A percentile compares a stretch with the other conserved stretches of the same genome.
These are phyloP conservation scores for Malus hybrid DNA, from an alignment of 331 rosid species.

Conservation along the genomic window DNA sequence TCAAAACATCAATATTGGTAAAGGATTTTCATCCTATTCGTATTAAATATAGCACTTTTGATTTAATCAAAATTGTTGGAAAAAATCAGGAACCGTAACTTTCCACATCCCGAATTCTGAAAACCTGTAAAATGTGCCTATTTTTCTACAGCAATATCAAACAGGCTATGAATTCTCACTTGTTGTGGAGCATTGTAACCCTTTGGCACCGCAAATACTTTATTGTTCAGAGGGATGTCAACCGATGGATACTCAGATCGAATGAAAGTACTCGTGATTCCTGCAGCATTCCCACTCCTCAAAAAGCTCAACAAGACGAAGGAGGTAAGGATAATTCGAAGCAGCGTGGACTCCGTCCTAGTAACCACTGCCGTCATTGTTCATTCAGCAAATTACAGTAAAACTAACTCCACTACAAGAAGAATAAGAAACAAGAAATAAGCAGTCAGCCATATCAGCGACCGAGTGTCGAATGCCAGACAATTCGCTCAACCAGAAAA, in stretches of 20 bases:
- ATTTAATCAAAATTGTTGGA: not conserved
- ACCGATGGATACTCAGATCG: conserved; percentile 67
- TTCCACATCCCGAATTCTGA: not conserved
- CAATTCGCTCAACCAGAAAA: too few relatives aligned
- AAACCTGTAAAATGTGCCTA: not conserved
- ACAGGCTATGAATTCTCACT: conserved; percentile 28
- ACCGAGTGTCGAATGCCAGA: not conserved
- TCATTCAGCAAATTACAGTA: conserved; percentile 20
- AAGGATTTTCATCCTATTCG: not conserved
- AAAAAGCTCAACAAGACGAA: conserved; percentile 37
- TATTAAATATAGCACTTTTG: not conserved
- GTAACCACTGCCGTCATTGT: conserved; percentile 15
- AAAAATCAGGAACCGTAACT: not conserved
- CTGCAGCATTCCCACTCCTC: conserved; percentile 51
- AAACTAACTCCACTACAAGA: conserved; percentile 24
- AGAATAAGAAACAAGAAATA: not conserved
- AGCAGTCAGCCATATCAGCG: too few relatives aligned
- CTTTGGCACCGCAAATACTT: conserved; percentile 62
- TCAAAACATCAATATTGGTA: not conserved
- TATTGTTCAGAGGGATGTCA: conserved; percentile 66
- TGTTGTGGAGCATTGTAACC: conserved; percentile 93
- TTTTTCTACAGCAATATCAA: not conserved
- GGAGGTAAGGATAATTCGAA: conserved; percentile 33
- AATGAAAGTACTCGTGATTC: conserved; percentile 70
- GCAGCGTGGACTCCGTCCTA: conserved; percentile 30